Evolutionary conservation across 2,329 filamentous ascomycete genomes (phyloP).

Genomic region (Dothiorella sarmentorum): DNA sequence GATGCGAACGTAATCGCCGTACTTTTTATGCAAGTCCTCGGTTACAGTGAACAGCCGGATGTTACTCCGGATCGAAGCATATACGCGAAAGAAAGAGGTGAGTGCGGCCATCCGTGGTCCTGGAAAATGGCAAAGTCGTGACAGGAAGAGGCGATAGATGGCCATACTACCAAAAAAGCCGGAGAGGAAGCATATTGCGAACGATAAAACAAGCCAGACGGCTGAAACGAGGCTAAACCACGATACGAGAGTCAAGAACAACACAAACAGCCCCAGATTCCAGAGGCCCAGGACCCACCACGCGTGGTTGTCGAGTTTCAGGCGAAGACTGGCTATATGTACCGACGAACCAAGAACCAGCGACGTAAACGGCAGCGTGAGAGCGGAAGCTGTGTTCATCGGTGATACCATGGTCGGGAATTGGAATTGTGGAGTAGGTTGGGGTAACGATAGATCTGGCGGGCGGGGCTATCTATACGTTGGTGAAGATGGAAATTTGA

Average conservation of each 20-base stretch:
- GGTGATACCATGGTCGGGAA: neutral
- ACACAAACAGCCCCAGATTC: neutral
- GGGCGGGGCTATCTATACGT: neutral
- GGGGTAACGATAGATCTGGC: neutral
- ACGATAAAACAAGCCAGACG: neutral
- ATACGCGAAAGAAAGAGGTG: conserved; percentile 1
- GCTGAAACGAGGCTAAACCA: neutral
- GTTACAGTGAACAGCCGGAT: conserved; percentile 8
- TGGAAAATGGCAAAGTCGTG: conserved; percentile 31
- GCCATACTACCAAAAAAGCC: conserved; percentile 33
- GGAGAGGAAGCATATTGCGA: neutral
- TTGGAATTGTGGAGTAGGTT: neutral
- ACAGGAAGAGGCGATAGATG: conserved; percentile 40
- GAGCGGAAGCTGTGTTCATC: neutral
- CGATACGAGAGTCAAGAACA: neutral
- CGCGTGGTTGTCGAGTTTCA: neutral
- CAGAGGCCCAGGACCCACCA: neutral
- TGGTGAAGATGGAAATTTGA: too few relatives aligned
- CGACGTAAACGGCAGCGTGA: neutral
- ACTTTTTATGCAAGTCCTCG: neutral
- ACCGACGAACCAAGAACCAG: neutral
- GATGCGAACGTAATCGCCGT: conserved; percentile 17
- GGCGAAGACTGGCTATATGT: neutral
- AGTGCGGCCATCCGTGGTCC: conserved; percentile 5
- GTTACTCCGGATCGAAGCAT: neutral